Evolutionary conservation across 2,329 filamentous ascomycete genomes (phyloP).

Genomic region (Clarireedia monteithiana): DNA sequence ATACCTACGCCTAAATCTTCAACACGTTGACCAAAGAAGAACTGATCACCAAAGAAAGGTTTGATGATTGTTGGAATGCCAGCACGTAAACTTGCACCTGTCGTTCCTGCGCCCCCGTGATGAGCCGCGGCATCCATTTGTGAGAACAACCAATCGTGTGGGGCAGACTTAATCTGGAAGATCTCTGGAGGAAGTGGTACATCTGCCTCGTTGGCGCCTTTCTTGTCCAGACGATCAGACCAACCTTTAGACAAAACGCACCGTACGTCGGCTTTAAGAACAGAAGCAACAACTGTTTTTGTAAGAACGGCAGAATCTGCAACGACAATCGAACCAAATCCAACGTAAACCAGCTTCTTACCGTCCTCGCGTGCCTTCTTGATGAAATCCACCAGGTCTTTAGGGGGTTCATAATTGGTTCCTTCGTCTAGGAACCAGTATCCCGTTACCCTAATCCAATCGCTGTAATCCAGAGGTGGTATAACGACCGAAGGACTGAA

Average conservation of each 20-base stretch:
- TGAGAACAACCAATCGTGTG: slow-evolving; percentile 92
- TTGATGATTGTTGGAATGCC: slow-evolving; percentile 92
- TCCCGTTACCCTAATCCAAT: slow-evolving; percentile 95
- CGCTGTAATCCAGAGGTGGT: slow-evolving; percentile 88
- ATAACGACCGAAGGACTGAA: slow-evolving; percentile 92
- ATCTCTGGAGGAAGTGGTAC: slow-evolving; percentile 72
- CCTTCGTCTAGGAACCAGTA: slow-evolving; percentile 95
- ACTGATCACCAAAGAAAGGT: slow-evolving; percentile 97
- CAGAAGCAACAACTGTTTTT: slow-evolving; percentile 85
- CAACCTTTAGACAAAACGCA: slow-evolving; percentile 95
- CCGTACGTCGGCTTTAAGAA: slow-evolving; percentile 82
- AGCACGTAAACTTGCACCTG: slow-evolving; percentile 82
- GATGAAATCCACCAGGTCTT: slow-evolving; percentile 75
- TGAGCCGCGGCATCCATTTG: slow-evolving; percentile 93
- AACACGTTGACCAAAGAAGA: slow-evolving; percentile 84
- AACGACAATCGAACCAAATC: slow-evolving; percentile 94
- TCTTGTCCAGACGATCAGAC: slow-evolving; percentile 72
- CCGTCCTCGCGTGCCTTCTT: slow-evolving; percentile 68
- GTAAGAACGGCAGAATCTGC: slow-evolving; percentile 83
- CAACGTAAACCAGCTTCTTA: slow-evolving; percentile 94
- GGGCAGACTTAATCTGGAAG: slow-evolving; percentile 78
- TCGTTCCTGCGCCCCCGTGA: slow-evolving; percentile 91
- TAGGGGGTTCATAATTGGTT: slow-evolving; percentile 60
- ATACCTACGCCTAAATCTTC: slow-evolving; percentile 92
- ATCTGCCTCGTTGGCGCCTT: slow-evolving; percentile 44